phyloP scores from a whole-genome alignment of 1,284 basidiomycete genomes.

The Agaricales sp. region DNA sequence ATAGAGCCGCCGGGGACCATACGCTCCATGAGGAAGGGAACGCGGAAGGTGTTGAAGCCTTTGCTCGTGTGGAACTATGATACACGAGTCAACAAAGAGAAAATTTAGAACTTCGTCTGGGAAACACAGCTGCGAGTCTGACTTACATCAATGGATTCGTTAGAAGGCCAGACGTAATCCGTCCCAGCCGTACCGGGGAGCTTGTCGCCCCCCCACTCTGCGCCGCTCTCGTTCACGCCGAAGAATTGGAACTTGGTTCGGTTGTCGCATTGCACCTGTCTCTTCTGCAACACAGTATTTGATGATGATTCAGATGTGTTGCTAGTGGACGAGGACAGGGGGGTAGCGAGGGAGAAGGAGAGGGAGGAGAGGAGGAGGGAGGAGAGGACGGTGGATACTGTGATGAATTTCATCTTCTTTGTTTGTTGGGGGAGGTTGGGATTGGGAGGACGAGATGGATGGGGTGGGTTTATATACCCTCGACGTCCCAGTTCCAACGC shows the following conservation, averaged over 20 bases:
- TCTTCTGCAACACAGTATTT: too few relatives aligned
- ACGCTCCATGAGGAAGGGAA: slow-evolving; percentile 51
- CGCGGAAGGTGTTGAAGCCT: slow-evolving; percentile 56
- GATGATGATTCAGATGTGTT: too few relatives aligned
- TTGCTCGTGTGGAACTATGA: slow-evolving; percentile 38
- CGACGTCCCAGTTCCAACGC: too few relatives aligned
- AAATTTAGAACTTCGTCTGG: slow-evolving; percentile 13
- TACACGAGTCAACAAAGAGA: slow-evolving; percentile 1
- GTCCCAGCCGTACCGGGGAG: slow-evolving; percentile 38
- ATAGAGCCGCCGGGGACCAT: slow-evolving; percentile 37
- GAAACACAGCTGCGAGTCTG: not conserved
- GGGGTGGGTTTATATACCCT: too few relatives aligned
- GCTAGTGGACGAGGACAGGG: too few relatives aligned
- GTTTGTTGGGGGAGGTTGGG: too few relatives aligned
- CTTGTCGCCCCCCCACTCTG: slow-evolving; percentile 38
- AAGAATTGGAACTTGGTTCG: slow-evolving; percentile 38
- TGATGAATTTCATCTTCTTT: too few relatives aligned
- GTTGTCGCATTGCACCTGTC: not conserved
- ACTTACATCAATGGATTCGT: slow-evolving; percentile 33
- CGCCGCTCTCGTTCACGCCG: slow-evolving; percentile 53
- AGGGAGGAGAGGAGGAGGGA: too few relatives aligned
- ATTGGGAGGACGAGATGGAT: too few relatives aligned
- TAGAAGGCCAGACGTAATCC: slow-evolving; percentile 39
- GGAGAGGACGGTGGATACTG: too few relatives aligned
- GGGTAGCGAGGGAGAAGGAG: too few relatives aligned